phyloP scores from a whole-genome alignment of 1,139 yeast species.

The Suhomyces coccinellae region DNA sequence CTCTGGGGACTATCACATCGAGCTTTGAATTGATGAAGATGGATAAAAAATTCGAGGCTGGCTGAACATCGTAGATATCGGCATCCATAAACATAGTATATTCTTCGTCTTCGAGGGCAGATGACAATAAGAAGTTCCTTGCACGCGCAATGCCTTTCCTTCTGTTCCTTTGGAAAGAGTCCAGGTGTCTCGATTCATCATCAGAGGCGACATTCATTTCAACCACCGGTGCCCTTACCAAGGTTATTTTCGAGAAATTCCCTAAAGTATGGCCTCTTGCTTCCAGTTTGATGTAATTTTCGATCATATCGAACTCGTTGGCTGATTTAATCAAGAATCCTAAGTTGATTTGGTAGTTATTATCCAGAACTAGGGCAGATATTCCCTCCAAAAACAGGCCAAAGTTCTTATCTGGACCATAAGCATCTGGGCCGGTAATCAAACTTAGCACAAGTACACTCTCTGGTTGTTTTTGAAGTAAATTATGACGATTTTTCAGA shows the following conservation, averaged over 20 bases:
- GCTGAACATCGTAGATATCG: constrained; percentile 36
- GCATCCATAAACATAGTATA: constrained; percentile 48
- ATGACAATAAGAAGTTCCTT: constrained; percentile 36
- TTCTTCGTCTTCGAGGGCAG: constrained; percentile 30
- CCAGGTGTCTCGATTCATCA: constrained; percentile 32
- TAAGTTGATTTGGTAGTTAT: constrained; percentile 24
- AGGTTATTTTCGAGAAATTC: constrained; percentile 22
- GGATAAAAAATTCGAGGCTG: constrained; percentile 26
- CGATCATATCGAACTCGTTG: constrained; percentile 26
- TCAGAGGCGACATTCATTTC: constrained; percentile 25
- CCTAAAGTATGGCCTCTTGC: neutral
- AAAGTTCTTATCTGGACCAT: constrained; percentile 29
- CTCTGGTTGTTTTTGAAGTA: neutral
- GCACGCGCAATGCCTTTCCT: constrained; percentile 37
- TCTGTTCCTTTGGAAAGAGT: constrained; percentile 32
- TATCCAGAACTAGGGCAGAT: constrained; percentile 14
- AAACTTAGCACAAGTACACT: constrained; percentile 5
- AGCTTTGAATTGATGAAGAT: constrained; percentile 32
- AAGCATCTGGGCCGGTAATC: constrained; percentile 28
- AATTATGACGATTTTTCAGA: neutral
- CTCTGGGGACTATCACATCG: constrained; percentile 46
- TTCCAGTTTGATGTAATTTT: constrained; percentile 8
- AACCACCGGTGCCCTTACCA: constrained; percentile 36
- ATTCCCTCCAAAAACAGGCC: constrained; percentile 28
- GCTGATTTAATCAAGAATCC: constrained; percentile 31